Base-by-base conservation (phyloP, 2,329 filamentous ascomycete species). In the Neoscytalidium dimidiatum region DNA sequence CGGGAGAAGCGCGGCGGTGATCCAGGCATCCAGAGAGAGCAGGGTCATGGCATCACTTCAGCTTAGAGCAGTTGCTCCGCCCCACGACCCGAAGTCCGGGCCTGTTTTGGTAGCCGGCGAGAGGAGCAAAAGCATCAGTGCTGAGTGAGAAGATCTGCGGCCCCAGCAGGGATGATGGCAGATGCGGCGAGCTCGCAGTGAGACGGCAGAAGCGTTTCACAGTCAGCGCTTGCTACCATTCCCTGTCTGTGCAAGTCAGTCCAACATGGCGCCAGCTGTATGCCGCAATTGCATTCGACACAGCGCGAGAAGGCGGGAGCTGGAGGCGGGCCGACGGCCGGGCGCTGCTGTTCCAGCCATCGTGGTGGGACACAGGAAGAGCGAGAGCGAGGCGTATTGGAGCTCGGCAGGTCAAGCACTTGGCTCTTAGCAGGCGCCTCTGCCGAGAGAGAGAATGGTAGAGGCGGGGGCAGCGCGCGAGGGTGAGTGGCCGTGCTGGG, bases 31-130 rank as follows among this genome's bases (percentile, higher is more conserved):
- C 29, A 48, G 29, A 14, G 14, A 21, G 8, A 62, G 21, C 44
- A 48, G 28, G 57, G 57, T 17, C 35, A 13, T 26, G 8, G 33
- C 56, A 46, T 60, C 38, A 60, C 56, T 60, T 46, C 56, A 60
- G 56, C 56, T 60, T 60, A 60, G 56, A 60, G 56, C 28, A 60
- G 38, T 9, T 31, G 5, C 28, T 60, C 56, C 56, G 58, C 58
- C 58, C 58, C 58, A 13, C 58, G 44, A 31, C 33, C 58, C 58
- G 58, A 62, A 62, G 58, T 62, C 58, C 58, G 58, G 46, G 21
- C 29, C 21, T 14, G 14, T 26, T 9, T 41, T 8, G 21, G 19
- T 14, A 26, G 56, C n/a, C 13, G 35, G 38, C 19, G 35, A 48
- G 28, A 62, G 43, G 46, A 17, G 29, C 23, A 51, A 17, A 41